phyloP scores from a whole-genome alignment of 306 rosid genomes.

The Astragalus membranaceus region DNA sequence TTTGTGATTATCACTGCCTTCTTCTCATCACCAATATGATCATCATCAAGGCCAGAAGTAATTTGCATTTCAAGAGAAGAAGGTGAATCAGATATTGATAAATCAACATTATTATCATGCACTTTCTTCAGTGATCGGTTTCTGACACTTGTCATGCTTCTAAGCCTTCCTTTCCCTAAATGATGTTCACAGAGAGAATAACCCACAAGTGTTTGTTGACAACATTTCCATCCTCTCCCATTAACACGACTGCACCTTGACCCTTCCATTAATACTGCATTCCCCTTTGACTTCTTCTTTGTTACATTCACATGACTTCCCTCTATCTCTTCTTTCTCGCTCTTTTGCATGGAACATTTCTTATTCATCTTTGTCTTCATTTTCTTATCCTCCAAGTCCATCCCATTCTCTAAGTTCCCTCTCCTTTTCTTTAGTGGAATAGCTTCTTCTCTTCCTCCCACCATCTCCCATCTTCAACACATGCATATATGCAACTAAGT shows the following conservation, averaged over 20 bases:
- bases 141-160: constrained; percentile 81
- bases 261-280: constrained; percentile 68
- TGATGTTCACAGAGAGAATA: constrained; percentile 98
- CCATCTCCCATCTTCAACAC: constrained; percentile 39
- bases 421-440: constrained; percentile 74
- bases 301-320: background rate
- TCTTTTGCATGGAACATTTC: constrained; percentile 22
- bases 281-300: constrained; percentile 41
- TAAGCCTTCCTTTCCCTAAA: constrained; percentile 81
- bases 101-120: background rate
- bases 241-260: constrained; percentile 98
- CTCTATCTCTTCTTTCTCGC: background rate
- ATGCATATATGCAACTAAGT: too few species aligned
- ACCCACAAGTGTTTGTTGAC: constrained; percentile 91
- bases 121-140: constrained; percentile 31
- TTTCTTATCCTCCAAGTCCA: constrained; percentile 4
- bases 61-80: constrained; percentile 11
- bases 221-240: constrained; percentile 97
- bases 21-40: background rate
- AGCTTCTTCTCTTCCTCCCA: constrained; percentile 59
- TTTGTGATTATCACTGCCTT: background rate
- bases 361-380: constrained; percentile 47
- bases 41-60: background rate
- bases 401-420: constrained; percentile 32
- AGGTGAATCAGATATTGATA: background rate